phyloP scores from a whole-genome alignment of 192 early-diverging fungal species.

The Rhizoclosmatium globosum region DNA sequence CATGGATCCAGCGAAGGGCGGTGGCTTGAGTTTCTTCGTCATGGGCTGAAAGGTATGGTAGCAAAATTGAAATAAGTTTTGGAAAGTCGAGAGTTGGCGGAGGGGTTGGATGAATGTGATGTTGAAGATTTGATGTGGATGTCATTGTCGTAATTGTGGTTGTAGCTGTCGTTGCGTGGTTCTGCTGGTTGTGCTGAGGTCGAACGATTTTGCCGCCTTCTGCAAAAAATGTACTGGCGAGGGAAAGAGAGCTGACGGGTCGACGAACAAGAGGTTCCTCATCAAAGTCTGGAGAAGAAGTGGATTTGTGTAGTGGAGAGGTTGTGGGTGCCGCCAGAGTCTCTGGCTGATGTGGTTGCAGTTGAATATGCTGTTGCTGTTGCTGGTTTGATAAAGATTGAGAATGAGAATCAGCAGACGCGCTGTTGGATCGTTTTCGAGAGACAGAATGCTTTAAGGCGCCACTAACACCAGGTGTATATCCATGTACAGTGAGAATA shows the following conservation, averaged over 20 bases:
- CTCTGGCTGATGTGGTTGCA: neutral
- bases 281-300: neutral
- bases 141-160: neutral
- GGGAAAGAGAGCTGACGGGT: constrained; percentile 23
- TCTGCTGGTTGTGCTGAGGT: neutral
- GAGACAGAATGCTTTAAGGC: too few species aligned
- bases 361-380: too few species aligned
- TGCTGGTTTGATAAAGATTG: too few species aligned
- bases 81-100: constrained; percentile 76
- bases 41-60: constrained; percentile 73
- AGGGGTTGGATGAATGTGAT: neutral
- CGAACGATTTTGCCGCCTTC: neutral
- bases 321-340: neutral
- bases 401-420: too few species aligned
- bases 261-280: constrained; percentile 3
- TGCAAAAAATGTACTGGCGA: constrained; percentile 15
- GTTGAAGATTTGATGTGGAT: neutral
- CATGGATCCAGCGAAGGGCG: constrained; percentile 90
- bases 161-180: neutral
- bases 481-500: constrained; percentile 57
- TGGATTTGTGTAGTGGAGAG: neutral
- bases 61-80: constrained; percentile 83
- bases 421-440: too few species aligned
- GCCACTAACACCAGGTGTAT: neutral
- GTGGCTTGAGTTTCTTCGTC: constrained; percentile 92